Base-by-base conservation (phyloP, 202 grass and related monocot genomes). In the Tripidium arundinaceum region DNA sequence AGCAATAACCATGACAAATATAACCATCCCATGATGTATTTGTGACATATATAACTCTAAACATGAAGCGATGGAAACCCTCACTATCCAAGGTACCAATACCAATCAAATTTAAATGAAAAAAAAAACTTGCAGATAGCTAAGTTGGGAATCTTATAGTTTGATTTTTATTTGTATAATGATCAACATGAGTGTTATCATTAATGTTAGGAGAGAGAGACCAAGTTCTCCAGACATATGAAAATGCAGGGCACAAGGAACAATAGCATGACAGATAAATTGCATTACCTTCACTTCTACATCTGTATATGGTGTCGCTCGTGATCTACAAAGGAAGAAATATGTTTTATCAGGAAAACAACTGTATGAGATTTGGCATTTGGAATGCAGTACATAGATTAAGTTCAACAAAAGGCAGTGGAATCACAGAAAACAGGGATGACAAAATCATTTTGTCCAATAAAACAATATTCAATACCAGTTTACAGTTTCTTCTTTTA, bases 221-320 rank as follows among this genome's bases (percentile, higher is more conserved):
- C 76, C 11, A 25, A 21, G 50, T 54, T 21, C 19, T 77, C 71
- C 68, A 81, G 52, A 25, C 27, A 72, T 31, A 49, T 3, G 26
- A 78, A 66, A 80, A 62, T 60, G 47, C 0, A 75, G 8, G 21
- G 4, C 12, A 25, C 11, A 36, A 49, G 49, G 39, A 74, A 71
- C 15, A 75, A 60, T 28, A 62, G 55, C 25, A 62, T 64, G 47
- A 7, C 45, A 72, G 24, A 65, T 14, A 80, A 60, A 81, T 12
- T 74, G 57, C 2, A 62, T 52, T 93, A 99, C 96, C 96, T 99
- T 99, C 37, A 99, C 86, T 77, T 99, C 96, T 78, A 84, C 92
- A 83, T 99, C 90, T 2, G 96, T 86, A 72, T 99, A 99, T 68
- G 96, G 92, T 50, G 80, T 84, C 22, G 77, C 81, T 49, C 92